Base-by-base conservation (phyloP, 257 asterid species). In the Gentiana straminea region DNA sequence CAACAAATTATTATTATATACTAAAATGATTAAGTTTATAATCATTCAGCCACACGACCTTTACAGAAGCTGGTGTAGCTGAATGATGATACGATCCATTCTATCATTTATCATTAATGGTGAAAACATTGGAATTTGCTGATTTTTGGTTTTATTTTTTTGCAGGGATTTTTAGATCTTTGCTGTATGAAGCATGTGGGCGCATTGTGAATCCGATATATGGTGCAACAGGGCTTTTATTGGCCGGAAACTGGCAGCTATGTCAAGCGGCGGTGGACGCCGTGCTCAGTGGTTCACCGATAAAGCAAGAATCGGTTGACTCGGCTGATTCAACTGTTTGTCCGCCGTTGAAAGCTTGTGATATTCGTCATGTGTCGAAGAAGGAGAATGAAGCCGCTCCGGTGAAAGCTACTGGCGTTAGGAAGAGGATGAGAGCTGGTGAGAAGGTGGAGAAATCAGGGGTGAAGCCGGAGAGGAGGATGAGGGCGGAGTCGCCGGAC, bases 211-310 rank as follows among this genome's bases (percentile, higher is more conserved):
- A 72, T 57, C 81, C 81, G 2, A 62, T 76, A 35, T 57, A 69
- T 3, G 81, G 81, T 7, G 58, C 81, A 4, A 36, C 78, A 2
- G 78, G 81, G 11, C 57, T 76, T 73, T 45, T 69, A n/a, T 65
- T 75, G 48, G 66, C 81, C 0, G 81, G 78, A 7, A 72, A 64
- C 38, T 76, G 78, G 78, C 73, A 64, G 35, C 75, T 69, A 2
- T 76, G 81, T 51, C 69, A 76, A 55, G 76, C 75, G 12, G 78
- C 78, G 1, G 81, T 72, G 8, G 76, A 76, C 35, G 81, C 76
- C 49, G 81, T 76, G 13, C 54, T 76, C 4, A 66, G 51, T 2
- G 81, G 81, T 55, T 70, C 81, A 37, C 64, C 76, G 7, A 66
- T 72, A 0, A 44, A 49, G 33, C 74, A 66, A 55, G 63, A 65